Base-by-base conservation (phyloP, 2,329 filamentous ascomycete genomes). In the Penicillium sp. region DNA sequence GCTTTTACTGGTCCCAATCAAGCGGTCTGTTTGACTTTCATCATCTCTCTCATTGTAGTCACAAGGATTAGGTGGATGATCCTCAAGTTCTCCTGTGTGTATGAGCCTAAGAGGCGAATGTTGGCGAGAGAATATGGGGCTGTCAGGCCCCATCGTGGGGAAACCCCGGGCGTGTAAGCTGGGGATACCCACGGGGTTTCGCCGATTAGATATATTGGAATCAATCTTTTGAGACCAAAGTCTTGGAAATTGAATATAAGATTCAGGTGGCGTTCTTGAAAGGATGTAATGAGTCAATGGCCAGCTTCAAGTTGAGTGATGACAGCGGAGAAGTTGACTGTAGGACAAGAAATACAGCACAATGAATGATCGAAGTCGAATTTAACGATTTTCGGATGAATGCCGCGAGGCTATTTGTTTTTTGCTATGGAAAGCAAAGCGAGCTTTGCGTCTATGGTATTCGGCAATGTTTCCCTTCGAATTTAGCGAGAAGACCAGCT, bases 141-240 rank as follows among this genome's bases (percentile, higher is more conserved):
- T 26, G 13, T 19, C 1, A 22, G 24, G 57, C 61, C 58, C 57
- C 53, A 63, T 63, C 10, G 35, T 57, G 60, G 56, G 50, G 57
- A 60, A 40, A n/a, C n/a, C 24, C 26, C 19, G 12, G 30, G 33
- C 2, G 33, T 40, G n/a, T n/a, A 58, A 63, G 40, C 45, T 19
- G 61, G 51, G 58, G 53, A 47, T 53, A 54, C 53, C 58, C 58
- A 47, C 54, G 58, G 61, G 49, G 42, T 38, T 58, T 60, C 13
- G 22, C 53, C 57, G 61, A 54, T 3, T 40, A 5, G 13, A 7
- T 15, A 49, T 13, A 44, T 6, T 24, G 22, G 19, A 33, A 19
- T 37, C 3, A 19, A 7, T 12, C 2, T 13, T 1, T 22, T 35
- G n/a, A 12, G 5, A 35, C 7, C 4, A 13, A 15, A 7, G 15